Evolutionary conservation across 2,329 filamentous ascomycete genomes (phyloP).

Genomic region (Bipolaris cookei): DNA sequence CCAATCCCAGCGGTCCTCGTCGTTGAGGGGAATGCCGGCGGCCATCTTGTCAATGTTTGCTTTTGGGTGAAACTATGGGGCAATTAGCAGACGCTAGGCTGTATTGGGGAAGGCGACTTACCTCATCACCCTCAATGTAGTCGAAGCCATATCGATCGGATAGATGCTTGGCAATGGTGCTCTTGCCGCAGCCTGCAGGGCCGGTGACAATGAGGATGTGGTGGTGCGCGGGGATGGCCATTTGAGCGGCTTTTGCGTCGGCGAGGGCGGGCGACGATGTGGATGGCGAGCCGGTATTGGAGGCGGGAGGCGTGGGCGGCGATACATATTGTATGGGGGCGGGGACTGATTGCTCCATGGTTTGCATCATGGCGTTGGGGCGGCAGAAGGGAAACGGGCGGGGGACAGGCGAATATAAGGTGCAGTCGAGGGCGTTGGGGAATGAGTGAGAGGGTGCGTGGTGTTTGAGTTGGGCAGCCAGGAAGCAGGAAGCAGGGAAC

Average conservation of each 20-base stretch:
- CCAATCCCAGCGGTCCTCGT: constrained; percentile 98
- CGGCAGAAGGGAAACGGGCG: constrained; percentile 8
- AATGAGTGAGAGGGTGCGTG: neutral
- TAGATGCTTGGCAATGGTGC: constrained; percentile 57
- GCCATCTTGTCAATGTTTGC: constrained; percentile 80
- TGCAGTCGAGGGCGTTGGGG: constrained; percentile 9
- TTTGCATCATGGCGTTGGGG: constrained; percentile 43
- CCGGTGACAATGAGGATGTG: constrained; percentile 61
- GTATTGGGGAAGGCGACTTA: constrained; percentile 33
- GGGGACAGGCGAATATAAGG: constrained; percentile 1
- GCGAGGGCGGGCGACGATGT: constrained; percentile 26
- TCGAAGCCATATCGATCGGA: constrained; percentile 52
- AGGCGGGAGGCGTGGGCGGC: constrained; percentile 40
- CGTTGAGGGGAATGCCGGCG: constrained; percentile 80
- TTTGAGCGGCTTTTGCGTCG: constrained; percentile 23
- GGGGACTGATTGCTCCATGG: constrained; percentile 37
- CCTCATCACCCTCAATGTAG: constrained; percentile 61
- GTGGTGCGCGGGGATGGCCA: constrained; percentile 49
- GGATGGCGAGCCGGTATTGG: constrained; percentile 35
- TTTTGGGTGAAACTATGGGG: constrained; percentile 56
- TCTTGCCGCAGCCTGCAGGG: constrained; percentile 62
- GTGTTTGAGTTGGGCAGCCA: constrained; percentile 18
- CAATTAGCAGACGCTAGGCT: neutral
- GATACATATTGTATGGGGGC: constrained; percentile 40
- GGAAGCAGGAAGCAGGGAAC: constrained; percentile 5